A percentile compares a stretch with the other conserved stretches of the same genome.
Conservation (phyloP, 257 asterid genomes). For the Misopates orontium region DNA sequence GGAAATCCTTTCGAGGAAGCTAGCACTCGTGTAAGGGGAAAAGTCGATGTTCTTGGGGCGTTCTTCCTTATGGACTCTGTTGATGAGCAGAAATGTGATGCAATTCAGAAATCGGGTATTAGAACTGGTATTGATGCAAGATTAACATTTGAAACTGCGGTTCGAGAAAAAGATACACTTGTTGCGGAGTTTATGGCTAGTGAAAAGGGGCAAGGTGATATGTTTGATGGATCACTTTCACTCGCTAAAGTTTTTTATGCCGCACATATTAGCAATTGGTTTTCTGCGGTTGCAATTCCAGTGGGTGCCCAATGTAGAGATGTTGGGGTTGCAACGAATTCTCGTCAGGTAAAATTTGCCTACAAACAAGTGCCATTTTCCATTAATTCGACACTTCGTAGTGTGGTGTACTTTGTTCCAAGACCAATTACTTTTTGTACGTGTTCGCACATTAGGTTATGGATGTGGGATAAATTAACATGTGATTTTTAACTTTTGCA, state of each 20-base stretch:
- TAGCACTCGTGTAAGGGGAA: constrained; percentile 73
- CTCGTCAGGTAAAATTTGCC: constrained; percentile 50
- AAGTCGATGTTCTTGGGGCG: constrained; percentile 66
- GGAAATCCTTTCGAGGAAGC: constrained; percentile 73
- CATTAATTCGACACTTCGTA: neutral
- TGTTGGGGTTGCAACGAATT: constrained; percentile 45
- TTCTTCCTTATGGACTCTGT: constrained; percentile 50
- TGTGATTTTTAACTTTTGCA: constrained; percentile 29
- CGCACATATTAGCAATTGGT: constrained; percentile 70
- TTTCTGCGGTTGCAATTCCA: constrained; percentile 81
- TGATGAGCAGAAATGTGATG: constrained; percentile 50
- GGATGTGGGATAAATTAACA: neutral
- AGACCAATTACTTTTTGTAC: neutral
- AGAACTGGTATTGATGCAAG: constrained; percentile 78
- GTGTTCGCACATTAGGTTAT: no score
- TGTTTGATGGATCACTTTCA: constrained; percentile 64
- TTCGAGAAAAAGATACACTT: constrained; percentile 66
- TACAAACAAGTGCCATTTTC: neutral
- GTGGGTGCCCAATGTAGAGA: constrained; percentile 82
- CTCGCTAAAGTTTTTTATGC: constrained; percentile 66
- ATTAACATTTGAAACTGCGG: constrained; percentile 61
- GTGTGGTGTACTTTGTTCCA: neutral
- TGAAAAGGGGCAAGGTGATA: constrained; percentile 48
- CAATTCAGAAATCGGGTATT: constrained; percentile 60
- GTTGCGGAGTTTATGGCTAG: constrained; percentile 67